Conservation (phyloP, 352 stramenopile species). For the Phytophthora tubulina region DNA sequence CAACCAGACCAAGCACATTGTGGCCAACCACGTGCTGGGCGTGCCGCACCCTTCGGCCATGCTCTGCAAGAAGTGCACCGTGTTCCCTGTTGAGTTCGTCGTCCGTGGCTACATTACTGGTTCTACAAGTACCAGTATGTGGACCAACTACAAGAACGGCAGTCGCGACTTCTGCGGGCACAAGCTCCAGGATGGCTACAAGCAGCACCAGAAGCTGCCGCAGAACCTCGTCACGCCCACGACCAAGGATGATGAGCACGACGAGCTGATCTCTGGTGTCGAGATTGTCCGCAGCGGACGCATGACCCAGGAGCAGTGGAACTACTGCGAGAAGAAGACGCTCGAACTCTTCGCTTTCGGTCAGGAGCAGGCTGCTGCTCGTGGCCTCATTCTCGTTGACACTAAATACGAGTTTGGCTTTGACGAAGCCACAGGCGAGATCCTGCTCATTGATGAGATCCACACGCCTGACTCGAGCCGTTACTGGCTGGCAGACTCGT, state of each 20-base stretch:
- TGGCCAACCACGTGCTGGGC: conserved; percentile 97
- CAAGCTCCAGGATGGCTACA: conserved; percentile 93
- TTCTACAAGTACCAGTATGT: conserved; percentile 98
- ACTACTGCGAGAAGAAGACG: conserved; percentile 94
- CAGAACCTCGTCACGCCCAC: conserved; percentile 97
- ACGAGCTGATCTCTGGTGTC: conserved; percentile 96
- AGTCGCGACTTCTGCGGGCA: conserved; percentile 97
- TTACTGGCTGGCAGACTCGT: conserved; percentile 94
- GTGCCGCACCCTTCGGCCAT: conserved; percentile 96
- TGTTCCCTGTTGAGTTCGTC: conserved; percentile 99
- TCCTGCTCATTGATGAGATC: conserved; percentile 99
- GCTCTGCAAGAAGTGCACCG: conserved; percentile 96
- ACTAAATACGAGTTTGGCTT: conserved; percentile 96
- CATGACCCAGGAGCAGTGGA: conserved; percentile 98
- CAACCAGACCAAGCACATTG: conserved; percentile 95
- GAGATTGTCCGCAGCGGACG: conserved; percentile 94
- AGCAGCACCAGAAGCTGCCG: conserved; percentile 97
- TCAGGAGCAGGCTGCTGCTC: conserved; percentile 90
- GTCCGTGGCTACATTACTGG: conserved; percentile 97
- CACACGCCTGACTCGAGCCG: conserved; percentile 99
- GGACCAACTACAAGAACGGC: conserved; percentile 98
- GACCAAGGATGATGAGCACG: conserved; percentile 98
- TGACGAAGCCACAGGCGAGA: conserved; percentile 87
- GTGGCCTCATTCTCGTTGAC: conserved; percentile 98
- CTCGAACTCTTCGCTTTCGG: conserved; percentile 94